Percentiles rank a stretch among this genome's conserved stretches.
phyloP scores from a whole-genome alignment of 768 basidiomycete genomes.

The Tricholoma saponaceum region DNA sequence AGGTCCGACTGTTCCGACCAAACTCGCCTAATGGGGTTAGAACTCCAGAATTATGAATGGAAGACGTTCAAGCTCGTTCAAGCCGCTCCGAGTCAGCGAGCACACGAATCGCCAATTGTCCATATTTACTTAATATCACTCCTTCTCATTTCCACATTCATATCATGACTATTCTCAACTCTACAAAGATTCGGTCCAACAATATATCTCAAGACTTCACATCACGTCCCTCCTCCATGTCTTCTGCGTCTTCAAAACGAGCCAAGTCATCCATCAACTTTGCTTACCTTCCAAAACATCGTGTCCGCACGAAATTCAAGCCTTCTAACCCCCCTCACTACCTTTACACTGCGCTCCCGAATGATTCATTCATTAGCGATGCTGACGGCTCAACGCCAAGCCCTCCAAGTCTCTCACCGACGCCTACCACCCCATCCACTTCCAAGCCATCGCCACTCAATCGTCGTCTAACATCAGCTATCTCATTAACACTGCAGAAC shows the following conservation, averaged over 20 bases:
- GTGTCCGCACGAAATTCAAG: slow-evolving; percentile 1
- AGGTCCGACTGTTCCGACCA: no score
- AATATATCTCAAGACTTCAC: neutral
- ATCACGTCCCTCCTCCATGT: neutral
- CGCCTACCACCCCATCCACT: neutral
- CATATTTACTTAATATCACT: neutral
- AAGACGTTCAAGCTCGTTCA: no score
- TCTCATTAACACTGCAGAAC: slow-evolving; percentile 36
- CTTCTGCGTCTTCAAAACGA: neutral
- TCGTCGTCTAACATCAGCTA: neutral
- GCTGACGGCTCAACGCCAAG: neutral
- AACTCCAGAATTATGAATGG: no score
- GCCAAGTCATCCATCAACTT: slow-evolving; percentile 6
- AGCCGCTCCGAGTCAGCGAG: no score
- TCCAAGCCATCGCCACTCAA: neutral
- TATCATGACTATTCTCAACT: no score
- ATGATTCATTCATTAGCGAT: neutral
- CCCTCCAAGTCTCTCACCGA: neutral
- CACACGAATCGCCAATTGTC: no score
- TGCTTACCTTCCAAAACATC: slow-evolving; percentile 7
- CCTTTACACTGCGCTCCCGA: neutral
- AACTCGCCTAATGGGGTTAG: no score
- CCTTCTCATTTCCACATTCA: no score
- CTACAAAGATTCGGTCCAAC: no score
- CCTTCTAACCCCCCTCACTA: neutral